These are phyloP conservation scores for Pythium phragmiticola DNA, from an alignment of 352 stramenopile genomes.

Conservation along the genomic window DNA sequence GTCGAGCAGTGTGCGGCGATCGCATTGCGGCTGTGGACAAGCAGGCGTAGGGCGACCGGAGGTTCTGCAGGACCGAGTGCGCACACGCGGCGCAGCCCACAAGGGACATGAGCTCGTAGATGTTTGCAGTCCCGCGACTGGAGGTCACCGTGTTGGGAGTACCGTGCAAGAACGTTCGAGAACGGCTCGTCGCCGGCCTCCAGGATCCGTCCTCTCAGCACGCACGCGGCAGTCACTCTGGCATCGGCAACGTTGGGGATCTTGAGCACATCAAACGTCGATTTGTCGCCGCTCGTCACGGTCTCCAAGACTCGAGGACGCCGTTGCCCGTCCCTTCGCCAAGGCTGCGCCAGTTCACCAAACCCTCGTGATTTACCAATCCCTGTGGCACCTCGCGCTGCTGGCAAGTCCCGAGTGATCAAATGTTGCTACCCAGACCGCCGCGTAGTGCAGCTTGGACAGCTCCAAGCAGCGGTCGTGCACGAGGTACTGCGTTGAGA, in stretches of 20 bases:
- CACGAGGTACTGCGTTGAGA: slow-evolving; percentile 6
- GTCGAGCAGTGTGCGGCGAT: slow-evolving; percentile 10
- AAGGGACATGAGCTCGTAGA: slow-evolving; percentile 25
- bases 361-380: slow-evolving; percentile 19
- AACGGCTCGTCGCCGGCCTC: slow-evolving; percentile 17
- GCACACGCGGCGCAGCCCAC: slow-evolving; percentile 20
- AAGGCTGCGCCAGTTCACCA: slow-evolving; percentile 9
- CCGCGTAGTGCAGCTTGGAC: neutral
- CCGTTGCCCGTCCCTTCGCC: slow-evolving; percentile 10
- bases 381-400: neutral
- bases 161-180: slow-evolving; percentile 23
- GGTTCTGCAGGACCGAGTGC: slow-evolving; percentile 14
- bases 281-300: slow-evolving; percentile 6
- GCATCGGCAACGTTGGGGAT: slow-evolving; percentile 9
- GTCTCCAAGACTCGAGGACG: slow-evolving; percentile 9
- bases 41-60: neutral
- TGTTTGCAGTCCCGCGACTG: slow-evolving; percentile 19
- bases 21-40: neutral
- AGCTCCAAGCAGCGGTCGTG: slow-evolving; percentile 7
- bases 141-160: slow-evolving; percentile 19
- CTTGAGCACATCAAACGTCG: slow-evolving; percentile 8
- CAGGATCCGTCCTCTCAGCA: slow-evolving; percentile 15
- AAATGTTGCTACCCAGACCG: slow-evolving; percentile 11
- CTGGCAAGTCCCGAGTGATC: slow-evolving; percentile 18
- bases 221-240: slow-evolving; percentile 13